phyloP scores from a whole-genome alignment of 306 rosid genomes.

The Acacia confusa region DNA sequence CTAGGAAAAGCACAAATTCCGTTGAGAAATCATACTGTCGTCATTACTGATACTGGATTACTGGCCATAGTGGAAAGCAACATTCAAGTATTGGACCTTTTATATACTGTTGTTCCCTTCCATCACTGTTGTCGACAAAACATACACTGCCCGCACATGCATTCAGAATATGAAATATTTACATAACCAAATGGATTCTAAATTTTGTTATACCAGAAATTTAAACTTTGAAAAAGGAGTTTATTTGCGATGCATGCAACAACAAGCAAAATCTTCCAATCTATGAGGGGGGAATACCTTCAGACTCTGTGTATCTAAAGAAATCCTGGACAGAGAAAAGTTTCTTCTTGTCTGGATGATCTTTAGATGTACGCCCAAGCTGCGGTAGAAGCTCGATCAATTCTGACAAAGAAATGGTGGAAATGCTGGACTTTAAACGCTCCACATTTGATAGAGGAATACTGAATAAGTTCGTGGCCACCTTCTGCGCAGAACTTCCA shows the following conservation, averaged over 20 bases:
- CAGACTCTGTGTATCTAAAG: constrained; percentile 97
- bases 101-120: background rate
- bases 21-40: background rate
- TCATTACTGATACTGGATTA: background rate
- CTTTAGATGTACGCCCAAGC: constrained; percentile 73
- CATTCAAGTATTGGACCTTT: background rate
- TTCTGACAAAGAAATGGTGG: constrained; percentile 86
- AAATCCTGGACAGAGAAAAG: constrained; percentile 92
- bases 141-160: constrained; percentile 9
- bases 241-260: constrained; percentile 17
- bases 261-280: constrained; percentile 4
- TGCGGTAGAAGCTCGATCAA: constrained; percentile 90
- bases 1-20: background rate
- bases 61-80: background rate
- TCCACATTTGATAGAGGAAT: constrained; percentile 96
- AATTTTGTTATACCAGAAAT: constrained; percentile 8
- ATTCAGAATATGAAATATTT: constrained; percentile 13
- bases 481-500: constrained; percentile 76
- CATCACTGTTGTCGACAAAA: background rate
- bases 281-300: constrained; percentile 55
- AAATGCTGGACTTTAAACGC: constrained; percentile 87
- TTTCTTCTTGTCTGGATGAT: constrained; percentile 96
- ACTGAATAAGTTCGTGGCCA: constrained; percentile 76
- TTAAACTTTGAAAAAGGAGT: background rate
- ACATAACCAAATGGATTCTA: constrained; percentile 10